Evolutionary conservation across 306 rosid genomes (phyloP).

Genomic region (Albizia julibrissin): DNA sequence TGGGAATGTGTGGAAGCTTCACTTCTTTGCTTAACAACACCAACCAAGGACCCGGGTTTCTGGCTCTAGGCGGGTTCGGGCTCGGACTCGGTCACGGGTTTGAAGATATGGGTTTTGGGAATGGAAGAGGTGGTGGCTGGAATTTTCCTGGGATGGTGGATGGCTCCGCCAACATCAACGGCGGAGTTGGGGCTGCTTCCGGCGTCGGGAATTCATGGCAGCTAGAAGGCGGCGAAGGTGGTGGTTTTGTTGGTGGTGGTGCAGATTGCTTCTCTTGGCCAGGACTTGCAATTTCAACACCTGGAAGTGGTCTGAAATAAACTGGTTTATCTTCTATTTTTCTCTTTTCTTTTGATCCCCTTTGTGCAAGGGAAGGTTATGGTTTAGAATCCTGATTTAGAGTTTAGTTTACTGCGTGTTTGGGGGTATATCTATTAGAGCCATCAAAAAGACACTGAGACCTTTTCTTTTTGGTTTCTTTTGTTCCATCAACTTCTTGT

Average conservation of each 20-base stretch:
- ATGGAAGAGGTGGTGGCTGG: conserved; percentile 65
- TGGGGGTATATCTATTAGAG: conserved; percentile 36
- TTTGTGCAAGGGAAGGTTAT: not conserved
- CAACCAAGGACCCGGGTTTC: conserved; percentile 64
- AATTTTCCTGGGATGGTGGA: conserved; percentile 62
- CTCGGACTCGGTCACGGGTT: conserved; percentile 68
- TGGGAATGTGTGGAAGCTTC: conserved; percentile 59
- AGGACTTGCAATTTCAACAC: conserved; percentile 85
- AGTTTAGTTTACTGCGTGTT: conserved; percentile 30
- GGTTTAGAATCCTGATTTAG: conserved; percentile 4
- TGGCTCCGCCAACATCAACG: conserved; percentile 29
- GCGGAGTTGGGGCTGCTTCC: conserved; percentile 31
- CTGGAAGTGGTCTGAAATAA: conserved; percentile 81
- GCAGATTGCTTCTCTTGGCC: conserved; percentile 92
- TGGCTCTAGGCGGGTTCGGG: conserved; percentile 82
- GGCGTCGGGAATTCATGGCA: conserved; percentile 71
- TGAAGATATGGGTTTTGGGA: conserved; percentile 71
- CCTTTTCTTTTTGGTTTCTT: not conserved
- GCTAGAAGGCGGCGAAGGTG: conserved; percentile 58
- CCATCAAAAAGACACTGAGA: conserved; percentile 35
- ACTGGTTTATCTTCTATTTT: not conserved
- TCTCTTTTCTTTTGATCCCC: not conserved
- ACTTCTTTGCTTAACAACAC: conserved; percentile 68
- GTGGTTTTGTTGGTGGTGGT: conserved; percentile 63
- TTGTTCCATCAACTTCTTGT: conserved; percentile 16